Base-by-base conservation (phyloP, 192 early-diverging fungal species). In the Podila clonocystis region DNA sequence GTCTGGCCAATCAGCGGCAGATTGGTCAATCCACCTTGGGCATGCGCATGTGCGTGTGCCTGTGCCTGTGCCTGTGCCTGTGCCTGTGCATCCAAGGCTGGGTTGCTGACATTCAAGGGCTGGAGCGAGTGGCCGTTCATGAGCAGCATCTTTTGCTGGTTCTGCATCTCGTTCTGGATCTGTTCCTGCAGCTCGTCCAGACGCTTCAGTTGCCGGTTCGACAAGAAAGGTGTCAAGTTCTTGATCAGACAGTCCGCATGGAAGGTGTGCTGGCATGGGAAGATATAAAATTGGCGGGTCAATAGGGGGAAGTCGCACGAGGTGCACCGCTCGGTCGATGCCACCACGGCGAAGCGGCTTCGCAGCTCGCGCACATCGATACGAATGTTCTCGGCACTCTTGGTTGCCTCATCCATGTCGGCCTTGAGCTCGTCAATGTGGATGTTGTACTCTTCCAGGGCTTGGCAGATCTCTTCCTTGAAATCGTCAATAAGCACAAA, bases 401-500 rank as follows among this genome's bases (percentile, higher is more conserved):
- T 90, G 4, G 96, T 96, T 3, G 97, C 94, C 72, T 99, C 98
- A 60, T 99, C 97, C 96, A 99, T 97, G 57, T 98, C 95, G 30
- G 75, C 72, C 64, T 95, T 94, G 67, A 99, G 86, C 34, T 93
- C 89, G 38, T 97, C 91, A 64, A 98, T 95, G 67, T 97, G 91
- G 24, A 87, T 78, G 74, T 97, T 97, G 78, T 99, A 98, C 55
- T 97, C 93, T 66, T 97, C 94, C 13, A 99, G 85, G 7, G 97
- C 97, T 7, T 85, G 65, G 75, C 93, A 95, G 20, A 99, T 93
- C 64, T 99, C 98, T 36, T 95, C 93, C 84, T 98, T 99, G 84
- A 99, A 97, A 75, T 98, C 94, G 72, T 99, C 95, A 76, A 99
- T 99, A 0, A 95, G 87, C 1, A 97, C 94, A 86, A 99, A 98